phyloP scores from a whole-genome alignment of 108 stramenopile genomes.

The Skeletonema tropicum region DNA sequence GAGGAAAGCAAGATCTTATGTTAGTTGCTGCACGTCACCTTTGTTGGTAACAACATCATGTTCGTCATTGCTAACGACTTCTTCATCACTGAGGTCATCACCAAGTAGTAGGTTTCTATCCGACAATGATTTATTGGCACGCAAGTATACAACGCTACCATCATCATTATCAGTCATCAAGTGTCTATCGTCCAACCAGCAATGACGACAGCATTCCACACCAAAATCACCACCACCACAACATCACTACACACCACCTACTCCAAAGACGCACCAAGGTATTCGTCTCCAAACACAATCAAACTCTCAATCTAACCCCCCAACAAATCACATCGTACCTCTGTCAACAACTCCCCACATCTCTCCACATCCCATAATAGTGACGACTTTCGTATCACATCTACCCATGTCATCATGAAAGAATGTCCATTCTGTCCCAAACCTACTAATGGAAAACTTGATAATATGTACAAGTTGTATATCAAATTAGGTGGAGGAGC shows the following conservation, averaged over 20 bases:
- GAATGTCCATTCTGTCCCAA: conserved; percentile 87
- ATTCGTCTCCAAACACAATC: conserved; percentile 78
- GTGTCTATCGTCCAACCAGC: no score
- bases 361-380: conserved; percentile 10
- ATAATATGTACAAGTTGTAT: conserved; percentile 80
- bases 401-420: conserved; percentile 67
- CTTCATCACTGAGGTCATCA: not conserved
- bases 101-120: no score
- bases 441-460: conserved; percentile 64
- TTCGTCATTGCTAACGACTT: not conserved
- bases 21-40: no score
- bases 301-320: conserved; percentile 60
- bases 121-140: no score
- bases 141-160: no score
- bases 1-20: no score
- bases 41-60: not conserved
- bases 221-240: not conserved
- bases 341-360: conserved; percentile 30
- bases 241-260: conserved; percentile 4
- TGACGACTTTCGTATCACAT: conserved; percentile 49
- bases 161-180: not conserved
- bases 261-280: conserved; percentile 53
- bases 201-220: not conserved
- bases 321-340: conserved; percentile 59
- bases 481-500: conserved; percentile 73